These are phyloP conservation scores for Hypoxylon sp. DNA, from an alignment of 2,329 filamentous ascomycete species.

Conservation along the genomic window DNA sequence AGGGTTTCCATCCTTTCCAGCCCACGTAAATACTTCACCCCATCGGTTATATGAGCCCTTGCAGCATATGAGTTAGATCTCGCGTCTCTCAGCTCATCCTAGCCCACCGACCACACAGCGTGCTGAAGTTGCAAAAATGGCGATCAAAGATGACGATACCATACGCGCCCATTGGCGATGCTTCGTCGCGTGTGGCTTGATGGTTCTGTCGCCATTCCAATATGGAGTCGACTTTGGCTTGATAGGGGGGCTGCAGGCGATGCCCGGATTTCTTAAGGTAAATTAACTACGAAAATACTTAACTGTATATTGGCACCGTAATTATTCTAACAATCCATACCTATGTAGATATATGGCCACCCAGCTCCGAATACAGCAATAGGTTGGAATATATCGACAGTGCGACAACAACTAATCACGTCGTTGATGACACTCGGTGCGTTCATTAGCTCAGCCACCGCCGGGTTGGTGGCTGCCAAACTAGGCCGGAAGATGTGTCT, in stretches of 20 bases:
- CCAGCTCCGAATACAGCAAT: constrained; percentile 54
- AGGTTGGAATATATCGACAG: constrained; percentile 62
- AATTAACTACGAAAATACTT: constrained; percentile 8
- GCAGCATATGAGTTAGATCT: background rate
- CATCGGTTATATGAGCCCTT: background rate
- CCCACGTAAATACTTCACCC: constrained; percentile 32
- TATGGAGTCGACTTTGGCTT: constrained; percentile 67
- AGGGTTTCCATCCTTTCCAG: constrained; percentile 27
- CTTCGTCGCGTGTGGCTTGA: constrained; percentile 62
- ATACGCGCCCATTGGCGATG: constrained; percentile 63
- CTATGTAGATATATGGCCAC: constrained; percentile 58
- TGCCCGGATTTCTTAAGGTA: constrained; percentile 64
- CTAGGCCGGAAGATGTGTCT: constrained; percentile 62
- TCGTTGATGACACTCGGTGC: constrained; percentile 57
- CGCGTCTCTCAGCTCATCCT: constrained; percentile 1
- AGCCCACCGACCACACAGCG: background rate
- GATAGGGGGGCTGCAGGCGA: constrained; percentile 66
- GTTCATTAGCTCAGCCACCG: constrained; percentile 54
- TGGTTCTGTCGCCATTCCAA: constrained; percentile 66
- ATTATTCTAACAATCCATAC: constrained; percentile 3
- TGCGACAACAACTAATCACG: constrained; percentile 56
- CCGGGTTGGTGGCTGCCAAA: constrained; percentile 51
- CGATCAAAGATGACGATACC: constrained; percentile 46
- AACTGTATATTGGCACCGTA: constrained; percentile 33
- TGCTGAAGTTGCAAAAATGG: constrained; percentile 29